phyloP scores from a whole-genome alignment of 2,329 filamentous ascomycete genomes.

The Talaromyces islandicus region DNA sequence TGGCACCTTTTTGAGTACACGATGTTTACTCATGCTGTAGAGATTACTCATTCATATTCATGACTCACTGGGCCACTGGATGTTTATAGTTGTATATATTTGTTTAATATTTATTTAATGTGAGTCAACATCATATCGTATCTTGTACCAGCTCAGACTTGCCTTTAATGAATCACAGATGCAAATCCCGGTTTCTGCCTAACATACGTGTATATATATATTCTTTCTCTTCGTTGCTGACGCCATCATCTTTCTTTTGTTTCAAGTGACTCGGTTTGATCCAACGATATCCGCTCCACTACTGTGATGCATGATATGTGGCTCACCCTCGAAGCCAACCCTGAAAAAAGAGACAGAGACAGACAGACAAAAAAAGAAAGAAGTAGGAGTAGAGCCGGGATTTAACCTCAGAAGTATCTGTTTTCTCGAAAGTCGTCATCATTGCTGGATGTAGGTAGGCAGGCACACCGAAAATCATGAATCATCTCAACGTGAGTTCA shows the following conservation, averaged over 20 bases:
- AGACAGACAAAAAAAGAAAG: not conserved
- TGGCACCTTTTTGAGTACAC: too few relatives aligned
- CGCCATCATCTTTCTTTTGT: not conserved
- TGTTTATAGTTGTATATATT: too few relatives aligned
- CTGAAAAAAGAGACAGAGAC: not conserved
- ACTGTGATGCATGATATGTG: slow-evolving; percentile 4
- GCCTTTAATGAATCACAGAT: slow-evolving; percentile 24
- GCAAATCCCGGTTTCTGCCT: not conserved
- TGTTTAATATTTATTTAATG: too few relatives aligned
- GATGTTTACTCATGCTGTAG: not conserved
- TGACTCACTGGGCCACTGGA: too few relatives aligned
- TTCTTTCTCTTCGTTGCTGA: not conserved
- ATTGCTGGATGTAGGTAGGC: slow-evolving; percentile 24
- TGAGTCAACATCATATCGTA: too few relatives aligned
- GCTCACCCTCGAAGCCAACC: not conserved
- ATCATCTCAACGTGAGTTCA: not conserved
- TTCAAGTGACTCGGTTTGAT: not conserved
- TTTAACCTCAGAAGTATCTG: slow-evolving; percentile 38
- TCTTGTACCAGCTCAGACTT: slow-evolving; percentile 32
- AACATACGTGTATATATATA: too few relatives aligned
- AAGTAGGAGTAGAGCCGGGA: not conserved
- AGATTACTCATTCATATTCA: not conserved
- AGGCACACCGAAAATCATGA: too few relatives aligned
- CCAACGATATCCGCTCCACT: slow-evolving; percentile 6
- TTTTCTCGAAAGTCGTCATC: slow-evolving; percentile 32